phyloP scores from a whole-genome alignment of 2,329 filamentous ascomycete genomes.

The Berkeleyomyces basicola region DNA sequence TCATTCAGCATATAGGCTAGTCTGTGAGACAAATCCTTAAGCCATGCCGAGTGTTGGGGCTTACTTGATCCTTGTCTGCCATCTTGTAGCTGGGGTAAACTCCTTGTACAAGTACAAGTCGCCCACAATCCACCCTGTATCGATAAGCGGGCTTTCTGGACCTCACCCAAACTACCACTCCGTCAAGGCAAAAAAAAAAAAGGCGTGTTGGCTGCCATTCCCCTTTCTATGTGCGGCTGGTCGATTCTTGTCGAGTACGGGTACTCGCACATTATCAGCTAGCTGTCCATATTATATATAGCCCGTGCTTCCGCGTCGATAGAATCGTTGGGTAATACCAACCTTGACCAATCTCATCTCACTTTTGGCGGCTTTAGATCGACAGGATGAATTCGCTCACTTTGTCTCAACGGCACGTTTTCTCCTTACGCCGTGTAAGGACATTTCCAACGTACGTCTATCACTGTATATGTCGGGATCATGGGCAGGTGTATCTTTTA shows the following conservation, averaged over 20 bases:
- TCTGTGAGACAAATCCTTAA: neutral
- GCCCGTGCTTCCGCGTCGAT: neutral
- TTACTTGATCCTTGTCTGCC: neutral
- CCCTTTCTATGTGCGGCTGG: too few species aligned
- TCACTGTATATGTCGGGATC: neutral
- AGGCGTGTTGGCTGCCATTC: too few species aligned
- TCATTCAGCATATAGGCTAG: neutral
- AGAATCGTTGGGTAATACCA: slow-evolving; percentile 10
- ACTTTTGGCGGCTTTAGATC: neutral
- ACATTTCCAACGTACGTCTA: neutral
- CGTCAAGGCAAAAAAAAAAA: too few species aligned
- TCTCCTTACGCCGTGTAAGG: neutral
- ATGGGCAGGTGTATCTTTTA: neutral
- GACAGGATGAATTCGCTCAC: neutral
- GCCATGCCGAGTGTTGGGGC: neutral
- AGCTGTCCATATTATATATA: neutral
- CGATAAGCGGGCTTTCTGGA: too few species aligned
- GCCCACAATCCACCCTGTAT: too few species aligned
- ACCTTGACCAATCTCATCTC: neutral
- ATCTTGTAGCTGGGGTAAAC: neutral
- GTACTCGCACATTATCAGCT: neutral
- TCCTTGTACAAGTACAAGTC: neutral
- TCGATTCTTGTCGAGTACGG: too few species aligned
- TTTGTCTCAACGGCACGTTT: neutral
- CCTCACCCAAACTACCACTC: too few species aligned